Evolutionary conservation across 257 asterid species (phyloP).

Genomic region (Solanum lignicaule): DNA sequence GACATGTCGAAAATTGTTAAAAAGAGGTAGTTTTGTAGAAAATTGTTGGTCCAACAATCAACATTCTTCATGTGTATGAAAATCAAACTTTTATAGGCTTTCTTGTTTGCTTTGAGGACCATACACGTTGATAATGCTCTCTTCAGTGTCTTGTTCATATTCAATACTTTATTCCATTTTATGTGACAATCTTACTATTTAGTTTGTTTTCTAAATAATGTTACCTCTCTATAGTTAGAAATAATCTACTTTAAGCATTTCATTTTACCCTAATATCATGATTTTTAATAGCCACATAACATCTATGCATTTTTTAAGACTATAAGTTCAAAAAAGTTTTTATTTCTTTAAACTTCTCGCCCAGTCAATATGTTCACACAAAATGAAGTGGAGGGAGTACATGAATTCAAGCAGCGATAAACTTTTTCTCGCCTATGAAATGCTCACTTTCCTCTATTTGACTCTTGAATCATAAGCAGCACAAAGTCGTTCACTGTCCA

Average conservation of each 20-base stretch:
- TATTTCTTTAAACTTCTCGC: background rate
- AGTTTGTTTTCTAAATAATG: background rate
- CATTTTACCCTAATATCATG: background rate
- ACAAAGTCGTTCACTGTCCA: background rate
- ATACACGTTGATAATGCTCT: background rate
- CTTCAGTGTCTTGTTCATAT: background rate
- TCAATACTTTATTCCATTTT: background rate
- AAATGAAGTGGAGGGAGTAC: background rate
- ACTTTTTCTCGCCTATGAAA: background rate
- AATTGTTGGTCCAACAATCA: background rate
- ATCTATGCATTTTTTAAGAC: background rate
- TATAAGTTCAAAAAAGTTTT: background rate
- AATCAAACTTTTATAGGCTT: background rate
- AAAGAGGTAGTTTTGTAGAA: background rate
- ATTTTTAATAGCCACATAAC: background rate
- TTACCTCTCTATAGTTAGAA: background rate
- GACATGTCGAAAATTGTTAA: background rate
- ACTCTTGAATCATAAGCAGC: background rate
- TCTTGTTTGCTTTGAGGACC: background rate
- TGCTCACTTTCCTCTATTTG: background rate
- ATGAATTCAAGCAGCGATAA: background rate
- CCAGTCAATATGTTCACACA: background rate
- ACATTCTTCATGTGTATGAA: background rate
- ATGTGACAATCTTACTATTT: background rate
- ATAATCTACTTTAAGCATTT: background rate